These are phyloP conservation scores for Zygosaccharomyces gambellarensis DNA, from an alignment of 805 yeast species.

Conservation along the genomic window DNA sequence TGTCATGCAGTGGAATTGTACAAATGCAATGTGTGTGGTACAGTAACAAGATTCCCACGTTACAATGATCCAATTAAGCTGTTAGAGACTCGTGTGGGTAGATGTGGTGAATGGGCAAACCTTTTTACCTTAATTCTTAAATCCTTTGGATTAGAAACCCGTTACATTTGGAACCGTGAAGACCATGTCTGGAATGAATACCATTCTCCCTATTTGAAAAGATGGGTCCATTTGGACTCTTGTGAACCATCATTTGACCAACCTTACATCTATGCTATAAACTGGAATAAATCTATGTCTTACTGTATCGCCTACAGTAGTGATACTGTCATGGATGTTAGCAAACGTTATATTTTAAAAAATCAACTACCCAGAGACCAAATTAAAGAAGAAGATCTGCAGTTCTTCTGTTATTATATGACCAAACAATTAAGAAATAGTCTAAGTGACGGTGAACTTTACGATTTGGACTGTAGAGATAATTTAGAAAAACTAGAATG, in stretches of 20 bases:
- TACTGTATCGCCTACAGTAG: constrained; percentile 68
- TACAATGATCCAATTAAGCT: constrained; percentile 63
- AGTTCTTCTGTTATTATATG: constrained; percentile 33
- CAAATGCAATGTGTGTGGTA: constrained; percentile 49
- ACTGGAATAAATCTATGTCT: constrained; percentile 95
- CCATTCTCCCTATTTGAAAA: constrained; percentile 50
- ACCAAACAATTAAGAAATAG: constrained; percentile 36
- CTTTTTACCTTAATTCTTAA: constrained; percentile 67
- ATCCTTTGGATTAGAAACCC: constrained; percentile 56
- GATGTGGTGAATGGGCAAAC: constrained; percentile 97
- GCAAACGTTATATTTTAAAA: constrained; percentile 55
- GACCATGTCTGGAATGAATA: constrained; percentile 98
- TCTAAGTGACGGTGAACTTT: constrained; percentile 36
- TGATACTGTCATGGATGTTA: constrained; percentile 63
- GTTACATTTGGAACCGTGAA: constrained; percentile 84
- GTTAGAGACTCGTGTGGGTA: constrained; percentile 59
- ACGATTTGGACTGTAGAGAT: constrained; percentile 31
- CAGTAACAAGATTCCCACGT: constrained; percentile 60
- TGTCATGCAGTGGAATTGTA: constrained; percentile 64
- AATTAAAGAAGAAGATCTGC: constrained; percentile 40
- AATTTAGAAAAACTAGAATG: constrained; percentile 35
- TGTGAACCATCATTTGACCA: constrained; percentile 85
- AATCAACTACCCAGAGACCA: constrained; percentile 45
- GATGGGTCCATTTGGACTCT: constrained; percentile 88
- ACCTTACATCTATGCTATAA: constrained; percentile 68